These are phyloP conservation scores for Trichoderma virens DNA, from an alignment of 495 filamentous ascomycete species.

Conservation along the genomic window DNA sequence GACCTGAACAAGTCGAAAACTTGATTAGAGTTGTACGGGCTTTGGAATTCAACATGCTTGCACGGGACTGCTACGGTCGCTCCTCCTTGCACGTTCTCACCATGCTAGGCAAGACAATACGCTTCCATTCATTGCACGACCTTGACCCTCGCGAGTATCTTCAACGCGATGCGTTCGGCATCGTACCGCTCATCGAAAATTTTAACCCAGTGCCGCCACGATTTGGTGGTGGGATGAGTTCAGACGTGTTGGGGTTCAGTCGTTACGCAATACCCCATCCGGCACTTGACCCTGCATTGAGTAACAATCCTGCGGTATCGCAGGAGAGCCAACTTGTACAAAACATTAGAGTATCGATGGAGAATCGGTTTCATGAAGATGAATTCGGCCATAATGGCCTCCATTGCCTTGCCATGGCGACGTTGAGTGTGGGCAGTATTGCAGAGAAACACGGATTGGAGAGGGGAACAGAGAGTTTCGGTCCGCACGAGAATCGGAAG, in stretches of 20 bases:
- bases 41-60: slow-evolving; percentile 25
- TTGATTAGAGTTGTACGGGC: slow-evolving; percentile 11
- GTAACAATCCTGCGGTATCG: slow-evolving; percentile 13
- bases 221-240: too few relatives aligned
- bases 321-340: slow-evolving; percentile 27
- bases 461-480: slow-evolving; percentile 15
- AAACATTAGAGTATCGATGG: slow-evolving; percentile 25
- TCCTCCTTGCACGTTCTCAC: slow-evolving; percentile 35
- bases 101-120: slow-evolving; percentile 6
- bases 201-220: not conserved
- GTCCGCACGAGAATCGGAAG: not conserved
- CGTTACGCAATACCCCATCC: not conserved
- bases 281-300: not conserved
- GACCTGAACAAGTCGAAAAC: too few relatives aligned
- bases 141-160: slow-evolving; percentile 12
- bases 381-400: slow-evolving; percentile 38
- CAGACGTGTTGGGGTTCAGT: slow-evolving; percentile 22
- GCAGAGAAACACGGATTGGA: slow-evolving; percentile 18
- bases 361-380: slow-evolving; percentile 29
- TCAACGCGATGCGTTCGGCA: slow-evolving; percentile 33
- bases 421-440: slow-evolving; percentile 20
- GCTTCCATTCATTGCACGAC: not conserved
- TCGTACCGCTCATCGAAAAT: slow-evolving; percentile 7
- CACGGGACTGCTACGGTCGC: slow-evolving; percentile 37
- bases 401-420: slow-evolving; percentile 42